These are phyloP conservation scores for Didymella segeticola DNA, from an alignment of 2,329 filamentous ascomycete genomes.

Conservation along the genomic window DNA sequence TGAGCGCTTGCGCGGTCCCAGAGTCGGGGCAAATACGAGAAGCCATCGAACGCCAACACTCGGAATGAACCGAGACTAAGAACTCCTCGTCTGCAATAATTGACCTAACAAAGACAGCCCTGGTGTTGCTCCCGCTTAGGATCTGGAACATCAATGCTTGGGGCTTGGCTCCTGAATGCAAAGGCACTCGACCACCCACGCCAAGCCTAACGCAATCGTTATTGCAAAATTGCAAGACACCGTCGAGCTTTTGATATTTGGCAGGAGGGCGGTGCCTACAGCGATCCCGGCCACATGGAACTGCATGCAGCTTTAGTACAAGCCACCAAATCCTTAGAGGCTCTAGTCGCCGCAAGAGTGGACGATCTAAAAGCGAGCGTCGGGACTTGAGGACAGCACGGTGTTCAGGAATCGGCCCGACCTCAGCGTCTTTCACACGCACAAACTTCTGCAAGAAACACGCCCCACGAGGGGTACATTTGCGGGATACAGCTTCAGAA, in stretches of 20 bases:
- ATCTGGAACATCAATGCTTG: neutral
- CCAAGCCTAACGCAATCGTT: neutral
- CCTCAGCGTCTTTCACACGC: neutral
- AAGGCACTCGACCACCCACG: neutral
- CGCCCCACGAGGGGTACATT: constrained; percentile 4
- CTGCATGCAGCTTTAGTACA: neutral
- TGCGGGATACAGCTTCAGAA: constrained; percentile 10
- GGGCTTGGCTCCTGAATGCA: constrained; percentile 1
- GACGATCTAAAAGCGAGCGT: constrained; percentile 4
- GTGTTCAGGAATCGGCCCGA: constrained; percentile 12
- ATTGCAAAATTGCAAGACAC: neutral
- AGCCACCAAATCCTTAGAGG: neutral
- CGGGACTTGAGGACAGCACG: constrained; percentile 5
- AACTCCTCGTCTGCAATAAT: constrained; percentile 2
- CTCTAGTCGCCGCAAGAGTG: constrained; percentile 6
- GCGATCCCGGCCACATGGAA: constrained; percentile 7
- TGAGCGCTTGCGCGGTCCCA: neutral
- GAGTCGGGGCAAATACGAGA: constrained; percentile 1
- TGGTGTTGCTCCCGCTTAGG: constrained; percentile 11
- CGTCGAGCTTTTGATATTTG: neutral
- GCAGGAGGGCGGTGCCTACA: neutral
- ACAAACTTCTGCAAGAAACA: constrained; percentile 12
- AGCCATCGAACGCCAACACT: neutral
- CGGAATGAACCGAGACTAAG: constrained; percentile 12
- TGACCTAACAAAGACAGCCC: constrained; percentile 1